Conservation (phyloP, 352 stramenopile genomes). For the Peronospora tabacina region DNA sequence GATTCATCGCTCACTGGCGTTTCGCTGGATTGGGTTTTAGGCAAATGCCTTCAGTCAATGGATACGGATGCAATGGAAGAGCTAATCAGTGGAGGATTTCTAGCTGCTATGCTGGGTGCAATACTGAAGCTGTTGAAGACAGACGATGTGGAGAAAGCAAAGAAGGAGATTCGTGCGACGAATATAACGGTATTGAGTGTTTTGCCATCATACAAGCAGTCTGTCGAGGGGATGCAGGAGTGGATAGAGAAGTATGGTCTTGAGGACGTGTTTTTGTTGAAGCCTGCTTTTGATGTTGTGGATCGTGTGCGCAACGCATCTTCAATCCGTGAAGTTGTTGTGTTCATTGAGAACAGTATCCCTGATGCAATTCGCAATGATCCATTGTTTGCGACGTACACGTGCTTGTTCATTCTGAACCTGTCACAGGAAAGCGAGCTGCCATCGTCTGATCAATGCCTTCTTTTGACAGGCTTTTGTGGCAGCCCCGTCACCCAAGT, state of each 20-base stretch:
- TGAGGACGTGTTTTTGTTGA: conserved; percentile 44
- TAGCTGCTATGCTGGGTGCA: conserved; percentile 42
- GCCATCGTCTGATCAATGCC: conserved; percentile 49
- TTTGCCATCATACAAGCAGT: conserved; percentile 48
- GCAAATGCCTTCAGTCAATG: conserved; percentile 35
- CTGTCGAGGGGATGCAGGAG: conserved; percentile 41
- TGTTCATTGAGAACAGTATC: conserved; percentile 52
- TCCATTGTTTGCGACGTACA: conserved; percentile 51
- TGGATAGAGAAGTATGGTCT: conserved; percentile 67
- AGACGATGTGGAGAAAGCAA: conserved; percentile 36
- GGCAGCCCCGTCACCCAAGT: conserved; percentile 54
- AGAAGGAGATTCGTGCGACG: conserved; percentile 41
- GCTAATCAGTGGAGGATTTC: conserved; percentile 59
- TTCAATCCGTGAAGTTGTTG: conserved; percentile 45
- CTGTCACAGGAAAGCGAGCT: conserved; percentile 42
- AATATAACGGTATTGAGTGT: conserved; percentile 49
- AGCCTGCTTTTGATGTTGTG: conserved; percentile 51
- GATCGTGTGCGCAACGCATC: conserved; percentile 34
- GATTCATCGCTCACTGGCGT: conserved; percentile 48
- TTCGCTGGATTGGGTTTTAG: conserved; percentile 64
- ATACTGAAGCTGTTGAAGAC: conserved; percentile 43
- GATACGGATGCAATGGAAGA: conserved; percentile 61
- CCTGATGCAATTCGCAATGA: conserved; percentile 42
- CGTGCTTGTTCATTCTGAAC: conserved; percentile 60
- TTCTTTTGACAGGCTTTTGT: conserved; percentile 70